Evolutionary conservation across 345 rosid genomes (phyloP).

Genomic region (Salix dunnii): DNA sequence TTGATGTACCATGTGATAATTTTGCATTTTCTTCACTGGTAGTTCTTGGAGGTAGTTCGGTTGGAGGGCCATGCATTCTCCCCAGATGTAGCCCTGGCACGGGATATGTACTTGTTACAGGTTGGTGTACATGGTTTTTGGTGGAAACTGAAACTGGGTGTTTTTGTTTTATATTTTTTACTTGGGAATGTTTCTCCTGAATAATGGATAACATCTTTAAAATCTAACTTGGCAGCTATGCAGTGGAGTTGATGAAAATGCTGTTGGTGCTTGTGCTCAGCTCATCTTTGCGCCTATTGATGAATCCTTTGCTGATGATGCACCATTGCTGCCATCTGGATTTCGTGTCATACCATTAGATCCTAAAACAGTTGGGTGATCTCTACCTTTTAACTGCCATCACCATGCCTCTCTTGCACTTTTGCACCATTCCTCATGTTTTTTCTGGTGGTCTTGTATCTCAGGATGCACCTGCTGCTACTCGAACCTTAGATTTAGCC

Average conservation of each 20-base stretch:
- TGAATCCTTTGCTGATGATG: slow-evolving; percentile 96
- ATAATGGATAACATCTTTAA: neutral
- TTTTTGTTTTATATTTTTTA: neutral
- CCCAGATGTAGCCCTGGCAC: slow-evolving; percentile 76
- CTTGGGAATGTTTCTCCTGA: neutral
- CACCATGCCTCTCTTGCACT: neutral
- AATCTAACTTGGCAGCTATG: slow-evolving; percentile 51
- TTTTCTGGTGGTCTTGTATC: slow-evolving; percentile 1
- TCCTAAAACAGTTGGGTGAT: slow-evolving; percentile 59
- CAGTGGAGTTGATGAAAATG: slow-evolving; percentile 87
- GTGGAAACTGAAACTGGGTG: neutral
- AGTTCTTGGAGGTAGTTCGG: slow-evolving; percentile 94
- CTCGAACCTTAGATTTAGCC: slow-evolving; percentile 87
- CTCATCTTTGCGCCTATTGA: slow-evolving; percentile 96
- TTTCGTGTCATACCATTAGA: slow-evolving; percentile 89
- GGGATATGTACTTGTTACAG: slow-evolving; percentile 93
- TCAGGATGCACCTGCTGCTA: slow-evolving; percentile 60
- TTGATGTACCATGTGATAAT: neutral
- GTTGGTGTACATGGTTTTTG: slow-evolving; percentile 28
- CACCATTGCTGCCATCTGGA: slow-evolving; percentile 88
- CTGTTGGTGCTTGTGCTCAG: slow-evolving; percentile 86
- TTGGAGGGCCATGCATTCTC: slow-evolving; percentile 86
- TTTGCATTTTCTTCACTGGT: slow-evolving; percentile 5
- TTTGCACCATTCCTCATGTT: neutral
- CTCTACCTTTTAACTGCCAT: neutral